Evolutionary conservation across 225 moss, liverwort and hornwort species (phyloP).

Genomic region (Pleurozium schreberi): DNA sequence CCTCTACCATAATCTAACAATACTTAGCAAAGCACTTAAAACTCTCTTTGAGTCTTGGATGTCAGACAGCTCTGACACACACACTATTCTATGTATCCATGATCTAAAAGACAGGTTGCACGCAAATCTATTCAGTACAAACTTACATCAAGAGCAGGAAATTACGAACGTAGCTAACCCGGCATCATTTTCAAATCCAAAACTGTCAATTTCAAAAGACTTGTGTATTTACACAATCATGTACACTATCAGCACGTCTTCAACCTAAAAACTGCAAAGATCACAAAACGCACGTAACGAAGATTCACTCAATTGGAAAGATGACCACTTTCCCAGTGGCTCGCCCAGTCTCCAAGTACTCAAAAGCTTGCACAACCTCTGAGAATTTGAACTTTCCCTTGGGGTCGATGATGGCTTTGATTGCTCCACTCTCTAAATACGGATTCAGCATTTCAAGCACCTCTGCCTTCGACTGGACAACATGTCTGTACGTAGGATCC

Average conservation of each 20-base stretch:
- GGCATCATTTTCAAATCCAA: background rate
- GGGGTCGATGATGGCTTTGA: slow-evolving; percentile 58
- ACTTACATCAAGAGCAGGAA: background rate
- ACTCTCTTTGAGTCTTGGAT: background rate
- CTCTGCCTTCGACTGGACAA: slow-evolving; percentile 18
- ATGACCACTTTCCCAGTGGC: slow-evolving; percentile 65
- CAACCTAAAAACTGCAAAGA: background rate
- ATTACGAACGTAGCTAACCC: background rate
- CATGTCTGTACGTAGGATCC: slow-evolving; percentile 29
- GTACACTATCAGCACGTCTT: background rate
- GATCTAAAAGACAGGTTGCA: background rate
- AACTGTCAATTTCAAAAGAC: background rate
- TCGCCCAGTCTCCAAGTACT: slow-evolving; percentile 54
- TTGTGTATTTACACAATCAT: background rate
- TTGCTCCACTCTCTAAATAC: slow-evolving; percentile 38
- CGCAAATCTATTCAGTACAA: background rate
- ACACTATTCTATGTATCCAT: background rate
- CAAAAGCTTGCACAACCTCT: slow-evolving; percentile 49
- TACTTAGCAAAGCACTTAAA: background rate
- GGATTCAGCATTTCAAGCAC: slow-evolving; percentile 56
- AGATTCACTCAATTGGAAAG: slow-evolving; percentile 1
- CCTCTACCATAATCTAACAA: no score
- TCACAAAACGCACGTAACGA: background rate
- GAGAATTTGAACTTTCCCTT: slow-evolving; percentile 40
- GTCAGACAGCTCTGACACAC: background rate